Base-by-base conservation (phyloP, 257 asterid species). In the Gentiana macrophylla region DNA sequence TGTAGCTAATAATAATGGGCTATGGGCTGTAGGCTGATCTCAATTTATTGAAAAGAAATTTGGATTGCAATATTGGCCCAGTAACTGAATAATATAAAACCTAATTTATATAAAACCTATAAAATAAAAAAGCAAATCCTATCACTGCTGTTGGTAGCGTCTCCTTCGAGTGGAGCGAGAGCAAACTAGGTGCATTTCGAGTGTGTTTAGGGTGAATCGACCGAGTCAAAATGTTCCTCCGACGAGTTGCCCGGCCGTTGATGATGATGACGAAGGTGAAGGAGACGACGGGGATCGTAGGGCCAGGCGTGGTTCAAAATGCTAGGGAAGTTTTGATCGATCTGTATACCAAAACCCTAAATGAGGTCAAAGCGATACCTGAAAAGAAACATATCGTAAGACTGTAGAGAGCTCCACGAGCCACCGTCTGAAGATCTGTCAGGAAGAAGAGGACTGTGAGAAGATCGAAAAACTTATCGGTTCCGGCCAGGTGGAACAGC, bases 401-500 rank as follows among this genome's bases (percentile, higher is more conserved):
- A 88, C 98, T 55, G 98, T 91, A 8, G 98, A 91, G 72, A 81
- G 82, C 77, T 91, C 87, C 86, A 91, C 98, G 43, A 63, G 82
- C 78, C 95, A 91, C 61, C 92, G 97, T 0, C 76, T 91, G 65
- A 65, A 67, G 61, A 95, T 87, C 49, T 91, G 98, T 58, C 63
- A 70, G 77, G 98, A 91, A 80, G 98, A 84, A 74, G 74, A 74
- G 68, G 95, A 91, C 56, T 91, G 92, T 90, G 97, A 91, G 61
- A 12, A 45, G 62, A 91, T 91, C 72, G 98, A 87, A 88, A 84
- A 76, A 52, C 84, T 67, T 33, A 75, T 91, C 47, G 95, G 88
- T 13, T 91, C 94, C 34, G 97, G 98, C 45, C 98, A 87, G 88
- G 98, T 91, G n/a, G 98, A 91, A 64, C 97, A 91, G 79, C 74